These are phyloP conservation scores for Chytridium lagenaria DNA, from an alignment of 371 early-diverging fungal species.

Conservation along the genomic window DNA sequence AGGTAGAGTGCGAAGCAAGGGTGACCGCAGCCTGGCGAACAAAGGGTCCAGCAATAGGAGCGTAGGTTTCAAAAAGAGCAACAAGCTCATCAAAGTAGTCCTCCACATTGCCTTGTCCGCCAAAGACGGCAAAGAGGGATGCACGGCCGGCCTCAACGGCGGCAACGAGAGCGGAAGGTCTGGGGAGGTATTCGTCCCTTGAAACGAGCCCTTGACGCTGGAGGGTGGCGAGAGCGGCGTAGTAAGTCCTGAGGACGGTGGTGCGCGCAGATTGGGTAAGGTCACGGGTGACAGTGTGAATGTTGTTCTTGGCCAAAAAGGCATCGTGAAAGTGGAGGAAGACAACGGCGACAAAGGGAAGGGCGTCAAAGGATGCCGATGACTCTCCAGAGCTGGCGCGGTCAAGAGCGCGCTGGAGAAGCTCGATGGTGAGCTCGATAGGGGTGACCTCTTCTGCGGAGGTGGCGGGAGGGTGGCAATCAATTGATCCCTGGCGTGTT, in stretches of 20 bases:
- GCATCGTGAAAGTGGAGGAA: conserved; percentile 77
- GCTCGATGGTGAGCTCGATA: conserved; percentile 77
- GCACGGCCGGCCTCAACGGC: conserved; percentile 73
- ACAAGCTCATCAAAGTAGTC: conserved; percentile 94
- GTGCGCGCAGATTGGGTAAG: conserved; percentile 61
- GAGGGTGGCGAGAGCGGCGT: conserved; percentile 69
- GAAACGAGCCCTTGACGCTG: conserved; percentile 38
- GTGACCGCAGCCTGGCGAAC: conserved; percentile 78
- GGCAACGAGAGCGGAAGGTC: conserved; percentile 70
- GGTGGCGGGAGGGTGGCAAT: conserved; percentile 56
- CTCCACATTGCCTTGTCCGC: conserved; percentile 95
- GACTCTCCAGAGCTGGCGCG: conserved; percentile 58
- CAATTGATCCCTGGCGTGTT: conserved; percentile 80
- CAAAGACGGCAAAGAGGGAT: conserved; percentile 87
- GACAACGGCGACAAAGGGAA: conserved; percentile 76
- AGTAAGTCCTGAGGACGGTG: conserved; percentile 78
- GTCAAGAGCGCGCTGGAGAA: conserved; percentile 73
- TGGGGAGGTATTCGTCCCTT: conserved; percentile 50
- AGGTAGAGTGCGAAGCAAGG: conserved; percentile 72
- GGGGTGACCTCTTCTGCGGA: conserved; percentile 63
- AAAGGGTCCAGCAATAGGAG: conserved; percentile 79
- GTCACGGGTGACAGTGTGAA: conserved; percentile 78
- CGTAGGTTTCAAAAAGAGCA: conserved; percentile 80
- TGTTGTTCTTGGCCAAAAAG: conserved; percentile 82
- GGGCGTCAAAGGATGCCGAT: conserved; percentile 26